Evolutionary conservation across 2,329 filamentous ascomycete genomes (phyloP).

Genomic region (Fusarium nisikadoi): DNA sequence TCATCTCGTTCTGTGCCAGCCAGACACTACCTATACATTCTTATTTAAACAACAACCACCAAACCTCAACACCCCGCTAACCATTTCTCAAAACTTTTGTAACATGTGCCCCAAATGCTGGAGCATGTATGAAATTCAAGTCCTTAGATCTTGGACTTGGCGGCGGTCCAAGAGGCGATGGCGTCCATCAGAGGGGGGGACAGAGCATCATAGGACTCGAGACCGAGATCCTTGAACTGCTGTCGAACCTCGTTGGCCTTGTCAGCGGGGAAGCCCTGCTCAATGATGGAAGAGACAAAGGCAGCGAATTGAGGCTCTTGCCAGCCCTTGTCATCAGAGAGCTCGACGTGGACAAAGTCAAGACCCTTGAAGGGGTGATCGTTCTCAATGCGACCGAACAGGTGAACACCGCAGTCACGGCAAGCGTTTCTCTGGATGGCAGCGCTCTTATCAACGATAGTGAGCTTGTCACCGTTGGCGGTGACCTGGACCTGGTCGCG

Average conservation of each 20-base stretch:
- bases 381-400: slow-evolving; percentile 72
- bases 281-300: slow-evolving; percentile 74
- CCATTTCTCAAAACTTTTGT: slow-evolving; percentile 26
- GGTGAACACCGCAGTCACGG: slow-evolving; percentile 67
- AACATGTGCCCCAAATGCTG: background rate
- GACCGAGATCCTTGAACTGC: slow-evolving; percentile 63
- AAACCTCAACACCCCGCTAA: slow-evolving; percentile 14
- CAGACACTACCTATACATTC: slow-evolving; percentile 9
- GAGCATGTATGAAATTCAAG: background rate
- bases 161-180: slow-evolving; percentile 64
- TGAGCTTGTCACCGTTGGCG: slow-evolving; percentile 67
- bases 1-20: background rate
- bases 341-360: slow-evolving; percentile 75
- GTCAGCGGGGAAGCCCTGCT: slow-evolving; percentile 70
- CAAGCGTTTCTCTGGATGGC: slow-evolving; percentile 71
- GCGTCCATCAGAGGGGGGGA: slow-evolving; percentile 72
- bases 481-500: slow-evolving; percentile 65
- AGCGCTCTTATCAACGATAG: slow-evolving; percentile 64
- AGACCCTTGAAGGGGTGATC: slow-evolving; percentile 75
- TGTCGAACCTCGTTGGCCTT: slow-evolving; percentile 65
- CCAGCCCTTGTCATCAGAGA: slow-evolving; percentile 71
- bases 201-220: slow-evolving; percentile 72
- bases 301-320: slow-evolving; percentile 77
- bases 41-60: slow-evolving; percentile 18
- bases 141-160: slow-evolving; percentile 52